Base-by-base conservation (phyloP, 352 stramenopile species). In the Pythium utonaiense region DNA sequence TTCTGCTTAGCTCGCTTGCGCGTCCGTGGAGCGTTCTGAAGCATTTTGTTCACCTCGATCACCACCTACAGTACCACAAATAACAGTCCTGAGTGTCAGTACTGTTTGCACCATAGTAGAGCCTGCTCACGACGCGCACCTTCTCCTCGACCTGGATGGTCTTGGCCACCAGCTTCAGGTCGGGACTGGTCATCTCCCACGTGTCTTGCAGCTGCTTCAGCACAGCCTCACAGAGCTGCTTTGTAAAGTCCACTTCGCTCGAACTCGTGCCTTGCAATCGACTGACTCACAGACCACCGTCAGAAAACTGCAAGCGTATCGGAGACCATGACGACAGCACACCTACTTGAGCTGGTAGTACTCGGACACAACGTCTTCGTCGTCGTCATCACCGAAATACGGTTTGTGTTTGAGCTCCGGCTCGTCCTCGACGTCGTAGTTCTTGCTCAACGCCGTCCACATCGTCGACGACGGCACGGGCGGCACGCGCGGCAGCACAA, bases 361-460 rank as follows among this genome's bases (percentile, higher is more conserved):
- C 70, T 90, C 79, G 1, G 80, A 86, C 55, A 93, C 75, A 31
- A 90, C 77, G 60, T 91, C 89, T 19, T 94, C 82, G 17, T 86
- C 75, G 56, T 96, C 89, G 59, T 96, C 88, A 47, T 89, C 79
- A 7, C 78, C 79, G 71, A 88, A 88, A 62, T 88, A 88, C 36
- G 79, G 80, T 45, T 86, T 54, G 60, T 73, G 83, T 53, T 83
- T 80, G 52, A 91, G 77, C 53, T 90, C 70, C 17, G 80, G 80
- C 63, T 97, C 80, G 67, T 98, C 92, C 38, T 96, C 86, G 16
- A 91, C 81, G 27, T 83, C 69, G 64, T 89, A 93, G 53, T 93
- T 94, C 40, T 88, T 93, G 21, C 76, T 80, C 27, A 96, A 62
- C 9, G 77, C 78, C 31, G 83, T 93, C 83, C 83, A 93, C 83